Evolutionary conservation across 2,329 filamentous ascomycete genomes (phyloP), one percentile per base, ranked within the genome.

Genomic region (Fulvia fulva): DNA sequence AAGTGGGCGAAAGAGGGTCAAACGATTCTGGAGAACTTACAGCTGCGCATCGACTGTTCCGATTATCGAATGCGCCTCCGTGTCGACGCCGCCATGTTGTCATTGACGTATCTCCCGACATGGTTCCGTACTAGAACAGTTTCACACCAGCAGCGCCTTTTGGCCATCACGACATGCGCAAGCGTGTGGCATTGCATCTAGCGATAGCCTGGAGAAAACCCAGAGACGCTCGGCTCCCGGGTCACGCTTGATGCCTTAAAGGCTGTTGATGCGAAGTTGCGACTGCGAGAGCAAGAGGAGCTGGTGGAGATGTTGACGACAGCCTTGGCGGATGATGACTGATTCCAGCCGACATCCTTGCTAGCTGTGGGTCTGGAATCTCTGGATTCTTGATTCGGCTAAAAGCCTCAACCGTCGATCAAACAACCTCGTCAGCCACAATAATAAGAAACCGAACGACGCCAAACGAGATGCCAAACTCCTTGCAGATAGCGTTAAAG

Each of bases 401-500:
- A 8, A 50, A 25, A 21, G 9, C 25, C 26, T 28, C 47, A 50
- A 50, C 25, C 47, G 26, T 26, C 47, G n/a, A 11, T 11, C 21
- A 32, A 21, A 25, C 5, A 25, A 25, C 47, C 4, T 32, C n/a
- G n/a, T n/a, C 23, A 56, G 25, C 43, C 32, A 21, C 16, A 53
- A 22, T 44, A 12, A n/a, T 19, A 50, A 32, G 11, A 11, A 19
- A 14, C 14, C 11, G 4, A 50, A 21, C 23, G 23, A 47, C 2
- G 9, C 8, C 16, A 8, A 16, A n/a, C 57, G 59, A 34, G 34
- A 74, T 74, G 72, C 71, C 72, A 1, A 59, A 70, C 55, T 71
- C 69, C 16, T 54, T 75, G 26, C 65, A 70, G 28, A 70, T 75
- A 26, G 67, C 67, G 5, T 60, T 75, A 7, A 68, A 68, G 50